Evolutionary conservation across 768 basidiomycete genomes (phyloP).

Genomic region (Suillus variegatus): DNA sequence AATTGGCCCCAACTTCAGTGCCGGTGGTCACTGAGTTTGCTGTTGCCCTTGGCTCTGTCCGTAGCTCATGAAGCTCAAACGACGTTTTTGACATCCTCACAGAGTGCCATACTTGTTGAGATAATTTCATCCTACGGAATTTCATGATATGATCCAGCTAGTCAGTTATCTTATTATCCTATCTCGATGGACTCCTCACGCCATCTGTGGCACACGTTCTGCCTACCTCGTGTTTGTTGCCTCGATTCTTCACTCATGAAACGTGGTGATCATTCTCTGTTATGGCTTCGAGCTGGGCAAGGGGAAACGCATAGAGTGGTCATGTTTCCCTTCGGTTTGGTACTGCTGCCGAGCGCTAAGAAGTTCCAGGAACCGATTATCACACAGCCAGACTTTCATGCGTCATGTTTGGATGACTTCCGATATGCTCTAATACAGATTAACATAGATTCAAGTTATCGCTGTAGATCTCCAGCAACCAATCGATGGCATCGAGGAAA

Average conservation of each 20-base stretch:
- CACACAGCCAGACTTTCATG: background rate
- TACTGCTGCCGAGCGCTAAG: background rate
- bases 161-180: background rate
- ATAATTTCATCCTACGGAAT: background rate
- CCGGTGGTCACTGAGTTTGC: background rate
- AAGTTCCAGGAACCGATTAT: constrained; percentile 2
- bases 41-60: background rate
- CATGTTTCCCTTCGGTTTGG: background rate
- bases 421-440: background rate
- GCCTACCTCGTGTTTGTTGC: constrained; percentile 2
- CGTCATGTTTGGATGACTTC: background rate
- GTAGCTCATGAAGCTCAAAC: background rate
- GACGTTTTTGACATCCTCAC: background rate
- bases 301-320: background rate
- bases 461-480: background rate
- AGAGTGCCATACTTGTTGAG: background rate
- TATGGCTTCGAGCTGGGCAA: background rate
- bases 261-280: background rate
- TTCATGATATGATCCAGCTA: background rate
- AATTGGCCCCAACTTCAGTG: background rate
- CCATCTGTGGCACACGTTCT: background rate
- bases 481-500: constrained; percentile 4
- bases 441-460: background rate
- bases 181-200: background rate
- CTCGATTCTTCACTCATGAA: background rate